A percentile compares a stretch with the other conserved stretches of the same genome.
These are phyloP conservation scores for Pterocarpus santalinus DNA, from an alignment of 306 rosid genomes.

Conservation along the genomic window DNA sequence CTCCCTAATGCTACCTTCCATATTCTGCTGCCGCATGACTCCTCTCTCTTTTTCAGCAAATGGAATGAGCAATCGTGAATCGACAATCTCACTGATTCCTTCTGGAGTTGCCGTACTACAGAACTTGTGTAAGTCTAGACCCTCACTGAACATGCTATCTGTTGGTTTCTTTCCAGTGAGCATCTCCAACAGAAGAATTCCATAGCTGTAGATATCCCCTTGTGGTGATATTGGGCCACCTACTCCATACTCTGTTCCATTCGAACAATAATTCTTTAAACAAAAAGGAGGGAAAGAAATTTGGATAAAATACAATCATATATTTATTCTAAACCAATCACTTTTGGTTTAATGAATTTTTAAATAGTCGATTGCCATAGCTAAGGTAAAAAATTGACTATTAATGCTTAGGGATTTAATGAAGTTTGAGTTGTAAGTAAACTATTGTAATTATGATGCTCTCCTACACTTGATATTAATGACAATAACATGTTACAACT, in stretches of 20 bases:
- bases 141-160: constrained; percentile 37
- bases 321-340: background rate
- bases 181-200: constrained; percentile 48
- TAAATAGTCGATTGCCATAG: background rate
- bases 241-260: constrained; percentile 44
- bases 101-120: no score
- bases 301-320: background rate
- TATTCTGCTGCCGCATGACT: background rate
- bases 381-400: background rate
- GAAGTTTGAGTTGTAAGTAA: background rate
- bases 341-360: background rate
- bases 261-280: background rate
- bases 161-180: constrained; percentile 45
- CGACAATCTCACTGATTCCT: no score
- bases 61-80: background rate
- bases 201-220: constrained; percentile 55
- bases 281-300: background rate
- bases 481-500: background rate
- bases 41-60: no score
- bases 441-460: background rate
- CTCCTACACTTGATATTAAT: background rate
- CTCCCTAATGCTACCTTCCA: background rate
- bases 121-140: background rate
- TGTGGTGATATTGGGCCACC: constrained; percentile 18
- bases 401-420: background rate